Percentiles rank a stretch among this genome's conserved stretches.
phyloP scores from a whole-genome alignment of 345 rosid species.

The Psidium guajava region DNA sequence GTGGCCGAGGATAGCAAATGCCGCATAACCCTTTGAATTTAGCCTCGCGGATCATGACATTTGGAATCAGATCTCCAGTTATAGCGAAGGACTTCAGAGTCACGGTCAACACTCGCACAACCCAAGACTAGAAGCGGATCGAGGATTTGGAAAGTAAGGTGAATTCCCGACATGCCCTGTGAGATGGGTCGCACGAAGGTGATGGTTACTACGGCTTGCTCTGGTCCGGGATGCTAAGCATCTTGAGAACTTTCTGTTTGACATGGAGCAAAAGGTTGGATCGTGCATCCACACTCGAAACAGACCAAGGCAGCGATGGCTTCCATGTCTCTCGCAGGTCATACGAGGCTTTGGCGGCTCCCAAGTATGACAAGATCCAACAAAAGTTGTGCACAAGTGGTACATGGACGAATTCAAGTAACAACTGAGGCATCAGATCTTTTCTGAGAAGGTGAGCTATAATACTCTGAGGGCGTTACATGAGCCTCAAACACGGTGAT shows the following conservation, averaged over 20 bases:
- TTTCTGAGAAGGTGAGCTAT: not conserved
- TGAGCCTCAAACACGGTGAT: not conserved
- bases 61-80: not conserved
- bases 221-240: no score
- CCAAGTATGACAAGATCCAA: not conserved
- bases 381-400: not conserved
- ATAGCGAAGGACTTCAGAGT: not conserved
- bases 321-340: fast-evolving
- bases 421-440: not conserved
- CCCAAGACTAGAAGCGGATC: not conserved
- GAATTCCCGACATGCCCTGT: not conserved
- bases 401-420: not conserved
- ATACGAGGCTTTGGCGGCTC: not conserved
- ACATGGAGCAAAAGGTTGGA: not conserved
- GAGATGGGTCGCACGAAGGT: not conserved
- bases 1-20: not conserved
- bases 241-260: no score
- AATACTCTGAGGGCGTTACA: fast-evolving
- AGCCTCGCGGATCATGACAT: not conserved
- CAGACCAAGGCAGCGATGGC: not conserved
- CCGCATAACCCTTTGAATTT: not conserved
- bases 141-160: not conserved
- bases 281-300: not conserved
- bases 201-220: not conserved
- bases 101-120: not conserved